Evolutionary conservation across 805 yeast genomes (phyloP).

Genomic region (Dipodascus geniculatus): DNA sequence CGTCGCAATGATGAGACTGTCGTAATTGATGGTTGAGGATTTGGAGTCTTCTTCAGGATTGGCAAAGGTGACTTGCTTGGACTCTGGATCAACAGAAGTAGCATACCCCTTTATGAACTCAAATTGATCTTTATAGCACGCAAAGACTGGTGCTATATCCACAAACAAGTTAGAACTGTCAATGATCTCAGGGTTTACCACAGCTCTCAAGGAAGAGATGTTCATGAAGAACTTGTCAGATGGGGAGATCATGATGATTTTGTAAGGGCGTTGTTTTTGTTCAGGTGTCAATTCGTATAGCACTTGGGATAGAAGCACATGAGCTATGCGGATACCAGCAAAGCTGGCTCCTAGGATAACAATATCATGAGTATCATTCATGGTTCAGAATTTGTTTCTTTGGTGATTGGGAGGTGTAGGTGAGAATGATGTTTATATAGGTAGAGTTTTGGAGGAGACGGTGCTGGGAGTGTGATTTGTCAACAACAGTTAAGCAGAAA

Average conservation of each 20-base stretch:
- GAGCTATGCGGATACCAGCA: constrained; percentile 1
- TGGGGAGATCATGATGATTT: constrained; percentile 12
- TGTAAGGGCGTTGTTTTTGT: constrained; percentile 4
- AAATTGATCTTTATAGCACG: not conserved
- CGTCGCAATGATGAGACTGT: constrained; percentile 13
- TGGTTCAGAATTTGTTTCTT: not conserved
- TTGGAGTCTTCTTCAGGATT: not conserved
- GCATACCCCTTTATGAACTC: constrained; percentile 14
- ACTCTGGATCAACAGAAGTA: constrained; percentile 6
- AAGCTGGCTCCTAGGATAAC: constrained; percentile 1
- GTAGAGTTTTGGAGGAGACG: too few species aligned
- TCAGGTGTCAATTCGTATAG: not conserved
- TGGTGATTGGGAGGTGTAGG: not conserved
- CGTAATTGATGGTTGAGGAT: constrained; percentile 6
- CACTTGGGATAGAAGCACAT: not conserved
- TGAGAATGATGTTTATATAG: too few species aligned
- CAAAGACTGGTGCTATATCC: not conserved
- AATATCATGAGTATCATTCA: not conserved
- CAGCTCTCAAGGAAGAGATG: constrained; percentile 11
- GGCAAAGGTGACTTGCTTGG: constrained; percentile 6
- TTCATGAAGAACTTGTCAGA: constrained; percentile 8
- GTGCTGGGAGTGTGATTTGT: too few species aligned
- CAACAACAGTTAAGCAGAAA: too few species aligned
- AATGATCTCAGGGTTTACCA: constrained; percentile 9
- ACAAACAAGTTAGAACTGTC: not conserved